Conservation (phyloP, 768 basidiomycete genomes). For the Lentinula sp. region DNA sequence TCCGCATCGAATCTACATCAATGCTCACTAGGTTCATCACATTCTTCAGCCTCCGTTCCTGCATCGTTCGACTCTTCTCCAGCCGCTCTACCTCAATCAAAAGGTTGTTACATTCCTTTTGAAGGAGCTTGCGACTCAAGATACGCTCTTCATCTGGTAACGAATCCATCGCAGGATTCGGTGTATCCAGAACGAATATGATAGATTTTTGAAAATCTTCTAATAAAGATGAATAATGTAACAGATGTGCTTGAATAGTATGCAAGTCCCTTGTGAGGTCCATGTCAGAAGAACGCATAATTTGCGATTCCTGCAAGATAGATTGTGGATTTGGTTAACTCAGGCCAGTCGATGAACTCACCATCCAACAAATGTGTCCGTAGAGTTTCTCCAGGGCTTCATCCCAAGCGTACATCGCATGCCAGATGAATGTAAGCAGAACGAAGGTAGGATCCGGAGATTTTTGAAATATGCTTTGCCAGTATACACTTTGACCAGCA, state of each 20-base stretch:
- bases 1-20: neutral
- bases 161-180: conserved; percentile 46
- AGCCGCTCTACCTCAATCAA: conserved; percentile 44
- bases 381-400: conserved; percentile 50
- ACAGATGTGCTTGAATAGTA: conserved; percentile 51
- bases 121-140: conserved; percentile 27
- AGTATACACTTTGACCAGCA: conserved; percentile 45
- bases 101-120: conserved; percentile 44
- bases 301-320: conserved; percentile 37
- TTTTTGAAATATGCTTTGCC: conserved; percentile 33
- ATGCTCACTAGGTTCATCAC: conserved; percentile 42
- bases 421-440: conserved; percentile 50
- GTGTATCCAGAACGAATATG: conserved; percentile 38
- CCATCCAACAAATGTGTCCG: conserved; percentile 41
- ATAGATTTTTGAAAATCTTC: conserved; percentile 50
- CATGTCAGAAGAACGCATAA: conserved; percentile 35
- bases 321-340: neutral
- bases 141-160: conserved; percentile 20
- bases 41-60: conserved; percentile 44
- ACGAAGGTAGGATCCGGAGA: conserved; percentile 51
- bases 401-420: conserved; percentile 58
- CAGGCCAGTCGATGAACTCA: conserved; percentile 16
- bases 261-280: conserved; percentile 50
- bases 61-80: conserved; percentile 31
- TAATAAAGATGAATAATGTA: conserved; percentile 52